Evolutionary conservation across 2,329 filamentous ascomycete species (phyloP).

Genomic region (Claviceps sp.): DNA sequence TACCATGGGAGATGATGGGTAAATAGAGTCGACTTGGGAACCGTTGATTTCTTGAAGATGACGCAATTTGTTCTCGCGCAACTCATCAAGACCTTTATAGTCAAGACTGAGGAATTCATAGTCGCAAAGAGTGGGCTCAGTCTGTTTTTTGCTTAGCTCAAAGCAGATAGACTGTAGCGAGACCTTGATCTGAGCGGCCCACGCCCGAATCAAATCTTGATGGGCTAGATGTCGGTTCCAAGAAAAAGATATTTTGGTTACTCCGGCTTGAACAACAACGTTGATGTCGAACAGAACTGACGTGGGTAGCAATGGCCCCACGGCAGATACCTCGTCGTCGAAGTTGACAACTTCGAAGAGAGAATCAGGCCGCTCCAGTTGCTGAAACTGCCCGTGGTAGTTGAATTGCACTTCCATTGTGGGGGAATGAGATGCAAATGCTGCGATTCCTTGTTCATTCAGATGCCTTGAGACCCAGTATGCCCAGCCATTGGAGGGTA

Average conservation of each 20-base stretch:
- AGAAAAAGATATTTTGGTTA: not conserved
- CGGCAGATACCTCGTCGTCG: not conserved
- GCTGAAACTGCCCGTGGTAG: constrained; percentile 8
- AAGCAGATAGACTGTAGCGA: not conserved
- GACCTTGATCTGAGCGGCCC: not conserved
- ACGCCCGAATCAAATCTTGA: not conserved
- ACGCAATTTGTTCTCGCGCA: constrained; percentile 5
- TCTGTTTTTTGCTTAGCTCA: not conserved
- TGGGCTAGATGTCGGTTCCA: constrained; percentile 2
- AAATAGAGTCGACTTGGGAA: constrained; percentile 16
- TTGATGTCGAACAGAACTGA: constrained; percentile 3
- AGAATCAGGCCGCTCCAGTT: constrained; percentile 7
- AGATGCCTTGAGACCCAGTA: constrained; percentile 1
- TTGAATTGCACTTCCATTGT: constrained; percentile 7
- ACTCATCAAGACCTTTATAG: constrained; percentile 6
- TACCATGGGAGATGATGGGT: constrained; percentile 20
- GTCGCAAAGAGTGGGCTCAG: constrained; percentile 1
- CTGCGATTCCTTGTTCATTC: not conserved
- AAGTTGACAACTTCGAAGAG: constrained; percentile 8
- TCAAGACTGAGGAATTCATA: constrained; percentile 2
- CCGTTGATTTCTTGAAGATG: constrained; percentile 5
- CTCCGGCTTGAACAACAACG: not conserved
- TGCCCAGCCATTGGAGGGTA: constrained; percentile 2
- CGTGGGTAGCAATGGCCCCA: not conserved
- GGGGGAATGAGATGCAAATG: constrained; percentile 1